Evolutionary conservation across 2,329 filamentous ascomycete genomes (phyloP).

Genomic region (Alternaria sp.): DNA sequence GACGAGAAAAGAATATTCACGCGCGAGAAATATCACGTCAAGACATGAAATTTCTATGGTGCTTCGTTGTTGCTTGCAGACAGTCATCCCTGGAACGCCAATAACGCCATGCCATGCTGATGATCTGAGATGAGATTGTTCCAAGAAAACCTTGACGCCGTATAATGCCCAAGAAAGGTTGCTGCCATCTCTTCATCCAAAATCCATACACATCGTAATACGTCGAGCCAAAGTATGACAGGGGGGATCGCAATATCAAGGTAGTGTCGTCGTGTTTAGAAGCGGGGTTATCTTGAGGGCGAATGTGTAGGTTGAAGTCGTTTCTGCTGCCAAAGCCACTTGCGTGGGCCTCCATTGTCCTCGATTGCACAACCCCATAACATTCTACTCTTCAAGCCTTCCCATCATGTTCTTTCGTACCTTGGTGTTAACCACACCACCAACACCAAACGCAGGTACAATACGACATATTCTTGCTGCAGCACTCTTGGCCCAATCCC

Average conservation of each 20-base stretch:
- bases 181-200: neutral
- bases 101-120: neutral
- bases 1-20: neutral
- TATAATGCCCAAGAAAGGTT: neutral
- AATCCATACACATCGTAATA: neutral
- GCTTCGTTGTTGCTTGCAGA: neutral
- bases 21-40: neutral
- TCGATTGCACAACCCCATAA: neutral
- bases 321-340: neutral
- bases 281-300: conserved; percentile 69
- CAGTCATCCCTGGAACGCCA: neutral
- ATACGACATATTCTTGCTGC: conserved; percentile 83
- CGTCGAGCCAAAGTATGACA: conserved; percentile 72
- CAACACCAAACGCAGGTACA: conserved; percentile 87
- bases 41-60: neutral
- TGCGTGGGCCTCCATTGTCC: neutral
- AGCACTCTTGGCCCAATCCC: conserved; percentile 79
- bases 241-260: conserved; percentile 94
- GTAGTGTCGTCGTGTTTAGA: conserved; percentile 98
- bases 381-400: conserved; percentile 29
- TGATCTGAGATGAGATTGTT: neutral
- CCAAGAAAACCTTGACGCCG: neutral
- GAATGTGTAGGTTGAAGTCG: conserved; percentile 84
- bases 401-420: conserved; percentile 74
- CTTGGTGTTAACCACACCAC: conserved; percentile 83